Percentiles rank a stretch among this genome's conserved stretches.
Conservation (phyloP, 2,329 filamentous ascomycete genomes). For the Paracamarosporium sp. region DNA sequence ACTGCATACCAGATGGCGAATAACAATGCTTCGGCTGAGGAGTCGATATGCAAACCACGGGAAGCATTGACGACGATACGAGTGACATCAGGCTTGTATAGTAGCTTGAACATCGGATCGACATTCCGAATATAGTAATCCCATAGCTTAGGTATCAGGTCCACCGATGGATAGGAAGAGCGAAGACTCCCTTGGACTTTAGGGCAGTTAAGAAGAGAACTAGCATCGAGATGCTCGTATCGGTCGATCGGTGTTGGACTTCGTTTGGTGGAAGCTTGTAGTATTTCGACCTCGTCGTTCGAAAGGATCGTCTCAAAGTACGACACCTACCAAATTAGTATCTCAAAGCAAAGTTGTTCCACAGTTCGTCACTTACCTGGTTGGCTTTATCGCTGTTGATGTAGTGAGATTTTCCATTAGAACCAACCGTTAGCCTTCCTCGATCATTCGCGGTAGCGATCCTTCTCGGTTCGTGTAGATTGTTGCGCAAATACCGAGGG, state of each 20-base stretch:
- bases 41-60: neutral
- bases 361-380: neutral
- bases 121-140: constrained; percentile 7
- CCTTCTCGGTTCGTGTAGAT: neutral
- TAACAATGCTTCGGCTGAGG: constrained; percentile 9
- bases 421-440: neutral
- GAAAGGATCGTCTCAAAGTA: neutral
- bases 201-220: neutral
- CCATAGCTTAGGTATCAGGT: neutral
- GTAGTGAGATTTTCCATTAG: constrained; percentile 3
- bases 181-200: neutral
- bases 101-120: constrained; percentile 15
- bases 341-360: neutral
- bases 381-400: neutral
- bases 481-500: neutral
- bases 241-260: neutral
- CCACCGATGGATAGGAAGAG: neutral
- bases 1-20: constrained; percentile 19
- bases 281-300: neutral
- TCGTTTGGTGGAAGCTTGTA: no score
- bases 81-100: constrained; percentile 18
- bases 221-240: neutral
- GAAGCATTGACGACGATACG: constrained; percentile 5
- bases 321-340: neutral
- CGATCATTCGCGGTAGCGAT: neutral